phyloP scores from a whole-genome alignment of 169 alveolate genomes.

The Besnoitia besnoiti region DNA sequence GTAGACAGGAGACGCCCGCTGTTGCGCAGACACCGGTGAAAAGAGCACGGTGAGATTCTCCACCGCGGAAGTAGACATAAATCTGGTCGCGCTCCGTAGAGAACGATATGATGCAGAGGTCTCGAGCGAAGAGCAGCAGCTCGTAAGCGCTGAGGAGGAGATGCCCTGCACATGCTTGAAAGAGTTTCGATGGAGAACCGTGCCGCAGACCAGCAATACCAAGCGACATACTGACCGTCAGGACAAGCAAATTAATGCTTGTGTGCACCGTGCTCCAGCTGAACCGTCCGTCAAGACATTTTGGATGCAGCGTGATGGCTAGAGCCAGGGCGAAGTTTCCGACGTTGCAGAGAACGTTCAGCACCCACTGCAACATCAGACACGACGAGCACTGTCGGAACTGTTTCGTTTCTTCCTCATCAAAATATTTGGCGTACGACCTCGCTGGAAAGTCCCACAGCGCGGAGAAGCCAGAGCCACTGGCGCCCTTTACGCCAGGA shows the following conservation, averaged over 20 bases:
- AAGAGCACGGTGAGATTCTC: not conserved
- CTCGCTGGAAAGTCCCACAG: not conserved
- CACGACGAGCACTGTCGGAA: not conserved
- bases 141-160: constrained; percentile 16
- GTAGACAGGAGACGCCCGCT: constrained; percentile 8
- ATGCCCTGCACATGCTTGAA: constrained; percentile 35
- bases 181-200: constrained; percentile 6
- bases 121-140: constrained; percentile 14
- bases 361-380: constrained; percentile 1
- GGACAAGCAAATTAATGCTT: constrained; percentile 26
- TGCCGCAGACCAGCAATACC: not conserved
- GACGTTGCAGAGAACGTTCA: constrained; percentile 18
- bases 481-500: not conserved
- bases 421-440: not conserved
- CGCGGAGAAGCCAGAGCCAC: not conserved
- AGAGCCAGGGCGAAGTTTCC: constrained; percentile 22
- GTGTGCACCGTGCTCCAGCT: constrained; percentile 39
- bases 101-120: constrained; percentile 23
- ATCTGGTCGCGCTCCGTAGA: constrained; percentile 10
- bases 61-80: constrained; percentile 20
- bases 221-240: not conserved
- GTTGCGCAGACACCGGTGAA: constrained; percentile 32
- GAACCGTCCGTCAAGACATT: constrained; percentile 8
- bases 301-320: not conserved
- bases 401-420: not conserved